phyloP scores from a whole-genome alignment of 495 filamentous ascomycete species.

The Penicillium manginii region DNA sequence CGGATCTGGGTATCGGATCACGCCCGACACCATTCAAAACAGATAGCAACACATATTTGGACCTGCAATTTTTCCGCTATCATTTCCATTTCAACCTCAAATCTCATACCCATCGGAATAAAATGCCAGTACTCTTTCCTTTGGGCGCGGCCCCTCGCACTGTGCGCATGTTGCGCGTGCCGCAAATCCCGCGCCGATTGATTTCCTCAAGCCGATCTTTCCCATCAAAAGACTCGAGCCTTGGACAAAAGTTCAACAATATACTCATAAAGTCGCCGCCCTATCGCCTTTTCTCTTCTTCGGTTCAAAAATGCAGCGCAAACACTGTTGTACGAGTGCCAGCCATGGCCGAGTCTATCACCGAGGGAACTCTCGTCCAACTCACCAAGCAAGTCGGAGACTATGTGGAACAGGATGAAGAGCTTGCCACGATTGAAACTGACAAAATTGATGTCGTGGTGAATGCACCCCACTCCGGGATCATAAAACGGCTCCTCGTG shows the following conservation, averaged over 20 bases:
- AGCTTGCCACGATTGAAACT: slow-evolving; percentile 92
- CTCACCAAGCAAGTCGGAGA: slow-evolving; percentile 85
- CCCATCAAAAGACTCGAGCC: no score
- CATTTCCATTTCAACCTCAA: background rate
- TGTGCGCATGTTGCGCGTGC: background rate
- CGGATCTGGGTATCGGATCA: background rate
- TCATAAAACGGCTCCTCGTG: slow-evolving; percentile 78
- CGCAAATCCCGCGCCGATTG: background rate
- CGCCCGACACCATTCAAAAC: background rate
- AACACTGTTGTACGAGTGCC: slow-evolving; percentile 82
- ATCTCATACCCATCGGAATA: background rate
- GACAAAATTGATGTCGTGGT: slow-evolving; percentile 93
- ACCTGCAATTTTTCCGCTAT: background rate
- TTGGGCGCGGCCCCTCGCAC: background rate
- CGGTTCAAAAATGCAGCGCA: slow-evolving; percentile 33
- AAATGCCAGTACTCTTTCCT: background rate
- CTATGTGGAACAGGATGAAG: slow-evolving; percentile 83
- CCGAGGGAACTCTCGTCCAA: slow-evolving; percentile 84
- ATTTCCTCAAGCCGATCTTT: background rate
- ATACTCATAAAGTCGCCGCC: background rate
- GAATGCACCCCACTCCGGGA: slow-evolving; percentile 81
- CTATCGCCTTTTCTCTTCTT: background rate
- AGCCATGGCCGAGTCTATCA: slow-evolving; percentile 94
- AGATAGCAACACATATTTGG: background rate
- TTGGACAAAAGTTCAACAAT: background rate